These are phyloP conservation scores for Tephrocybe sp. DNA, from an alignment of 768 basidiomycete genomes.

Conservation along the genomic window DNA sequence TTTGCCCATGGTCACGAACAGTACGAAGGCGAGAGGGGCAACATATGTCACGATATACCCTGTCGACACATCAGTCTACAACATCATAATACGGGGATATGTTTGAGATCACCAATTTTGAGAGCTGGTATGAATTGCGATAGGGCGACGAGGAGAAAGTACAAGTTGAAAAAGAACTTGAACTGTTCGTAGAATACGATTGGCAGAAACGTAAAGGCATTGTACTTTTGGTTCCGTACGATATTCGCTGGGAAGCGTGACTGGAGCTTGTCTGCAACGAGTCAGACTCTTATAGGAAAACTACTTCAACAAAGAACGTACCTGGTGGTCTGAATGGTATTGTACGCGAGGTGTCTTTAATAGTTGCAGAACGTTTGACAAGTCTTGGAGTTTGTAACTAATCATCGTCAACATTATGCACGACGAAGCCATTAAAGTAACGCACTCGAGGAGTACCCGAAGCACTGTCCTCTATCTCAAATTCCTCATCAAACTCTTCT, in stretches of 20 bases:
- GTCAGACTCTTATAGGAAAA: not conserved
- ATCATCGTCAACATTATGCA: conserved; percentile 13
- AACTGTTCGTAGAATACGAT: conserved; percentile 98
- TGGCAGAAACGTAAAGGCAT: conserved; percentile 93
- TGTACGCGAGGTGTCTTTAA: conserved; percentile 73
- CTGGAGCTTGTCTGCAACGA: conserved; percentile 62
- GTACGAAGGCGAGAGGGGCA: conserved; percentile 93
- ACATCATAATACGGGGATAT: not conserved
- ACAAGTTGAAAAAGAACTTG: conserved; percentile 99
- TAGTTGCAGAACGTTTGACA: conserved; percentile 15
- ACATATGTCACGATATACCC: conserved; percentile 96
- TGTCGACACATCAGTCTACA: conserved; percentile 28
- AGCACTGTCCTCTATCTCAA: conserved; percentile 29
- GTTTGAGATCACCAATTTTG: conserved; percentile 74
- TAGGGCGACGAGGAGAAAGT: conserved; percentile 95
- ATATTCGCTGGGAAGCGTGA: conserved; percentile 81
- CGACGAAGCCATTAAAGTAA: conserved; percentile 4
- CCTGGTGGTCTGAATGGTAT: conserved; percentile 78
- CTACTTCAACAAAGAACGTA: conserved; percentile 22
- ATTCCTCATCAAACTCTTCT: conserved; percentile 38
- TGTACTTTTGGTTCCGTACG: conserved; percentile 98
- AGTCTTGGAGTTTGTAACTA: conserved; percentile 18
- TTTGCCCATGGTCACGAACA: conserved; percentile 95
- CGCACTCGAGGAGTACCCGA: conserved; percentile 11
- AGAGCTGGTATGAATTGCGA: conserved; percentile 95